These are phyloP conservation scores for Sporisorium exsertum DNA, from an alignment of 1,284 basidiomycete species.

Conservation along the genomic window DNA sequence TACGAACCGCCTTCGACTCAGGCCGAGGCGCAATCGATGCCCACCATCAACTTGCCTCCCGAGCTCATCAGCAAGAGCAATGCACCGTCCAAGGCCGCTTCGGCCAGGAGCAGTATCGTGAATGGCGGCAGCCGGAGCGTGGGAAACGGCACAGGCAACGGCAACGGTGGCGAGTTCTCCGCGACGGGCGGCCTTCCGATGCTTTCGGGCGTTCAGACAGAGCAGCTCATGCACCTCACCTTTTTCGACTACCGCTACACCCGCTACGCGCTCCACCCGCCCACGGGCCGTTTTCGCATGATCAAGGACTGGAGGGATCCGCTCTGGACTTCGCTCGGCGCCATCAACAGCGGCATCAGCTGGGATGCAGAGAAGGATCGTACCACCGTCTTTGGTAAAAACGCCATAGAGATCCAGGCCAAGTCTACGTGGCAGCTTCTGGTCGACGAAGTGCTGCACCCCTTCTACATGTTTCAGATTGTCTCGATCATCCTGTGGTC, in stretches of 20 bases:
- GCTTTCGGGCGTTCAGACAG: slow-evolving; percentile 59
- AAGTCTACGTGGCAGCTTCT: slow-evolving; percentile 85
- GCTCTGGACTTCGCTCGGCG: slow-evolving; percentile 76
- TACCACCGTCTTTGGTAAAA: slow-evolving; percentile 81
- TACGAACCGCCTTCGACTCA: slow-evolving; percentile 65
- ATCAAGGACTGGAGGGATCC: slow-evolving; percentile 91
- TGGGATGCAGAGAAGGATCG: slow-evolving; percentile 63
- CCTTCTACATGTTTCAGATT: slow-evolving; percentile 86
- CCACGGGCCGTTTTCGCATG: slow-evolving; percentile 84
- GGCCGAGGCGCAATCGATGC: slow-evolving; percentile 55
- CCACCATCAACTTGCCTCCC: slow-evolving; percentile 38
- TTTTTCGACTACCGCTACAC: slow-evolving; percentile 81
- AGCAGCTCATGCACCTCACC: slow-evolving; percentile 67
- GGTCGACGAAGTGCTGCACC: slow-evolving; percentile 75
- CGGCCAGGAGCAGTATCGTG: slow-evolving; percentile 49
- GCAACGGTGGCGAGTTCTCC: slow-evolving; percentile 7
- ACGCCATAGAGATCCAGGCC: slow-evolving; percentile 89
- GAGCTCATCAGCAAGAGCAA: slow-evolving; percentile 42
- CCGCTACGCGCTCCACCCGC: slow-evolving; percentile 87
- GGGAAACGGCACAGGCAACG: slow-evolving; percentile 11
- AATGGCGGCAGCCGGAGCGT: slow-evolving; percentile 33
- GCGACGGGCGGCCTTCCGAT: slow-evolving; percentile 29
- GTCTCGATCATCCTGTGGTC: slow-evolving; percentile 95
- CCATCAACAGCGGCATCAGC: slow-evolving; percentile 55
- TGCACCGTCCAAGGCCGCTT: slow-evolving; percentile 36